These are phyloP conservation scores for Oehlia diaphana DNA, from an alignment of 192 early-diverging fungal species.

Conservation along the genomic window DNA sequence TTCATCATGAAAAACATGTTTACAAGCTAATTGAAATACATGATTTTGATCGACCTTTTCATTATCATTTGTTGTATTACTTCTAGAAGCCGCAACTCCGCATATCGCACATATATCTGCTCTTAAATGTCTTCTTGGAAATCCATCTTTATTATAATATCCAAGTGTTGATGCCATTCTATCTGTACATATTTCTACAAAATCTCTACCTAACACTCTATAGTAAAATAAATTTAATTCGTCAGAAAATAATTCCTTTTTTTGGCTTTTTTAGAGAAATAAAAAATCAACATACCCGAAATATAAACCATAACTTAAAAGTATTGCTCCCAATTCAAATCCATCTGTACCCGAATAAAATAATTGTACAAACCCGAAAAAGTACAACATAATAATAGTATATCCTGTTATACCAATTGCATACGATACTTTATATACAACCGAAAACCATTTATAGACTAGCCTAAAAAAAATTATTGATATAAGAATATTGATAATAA, in stretches of 20 bases:
- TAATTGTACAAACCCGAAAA: slow-evolving; percentile 51
- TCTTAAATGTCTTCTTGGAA: slow-evolving; percentile 56
- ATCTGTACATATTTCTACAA: slow-evolving; percentile 64
- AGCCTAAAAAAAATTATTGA: slow-evolving; percentile 36
- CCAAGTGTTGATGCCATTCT: slow-evolving; percentile 63
- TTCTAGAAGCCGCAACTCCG: slow-evolving; percentile 32
- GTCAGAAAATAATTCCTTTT: neutral
- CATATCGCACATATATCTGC: slow-evolving; percentile 59
- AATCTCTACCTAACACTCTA: slow-evolving; percentile 59
- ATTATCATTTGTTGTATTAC: neutral
- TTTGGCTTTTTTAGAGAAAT: neutral
- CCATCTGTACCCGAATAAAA: slow-evolving; percentile 43
- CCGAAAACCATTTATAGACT: slow-evolving; percentile 62
- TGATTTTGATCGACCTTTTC: slow-evolving; percentile 34
- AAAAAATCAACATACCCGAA: slow-evolving; percentile 52
- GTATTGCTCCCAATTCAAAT: slow-evolving; percentile 46
- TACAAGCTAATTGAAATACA: slow-evolving; percentile 47
- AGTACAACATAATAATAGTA: slow-evolving; percentile 49
- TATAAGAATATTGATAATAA: neutral
- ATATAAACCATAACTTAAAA: slow-evolving; percentile 59
- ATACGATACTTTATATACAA: slow-evolving; percentile 61
- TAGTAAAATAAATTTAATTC: neutral
- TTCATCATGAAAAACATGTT: slow-evolving; percentile 61
- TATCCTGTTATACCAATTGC: slow-evolving; percentile 58
- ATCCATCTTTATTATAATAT: slow-evolving; percentile 61